These are phyloP conservation scores for Podospora anserina DNA, from an alignment of 495 filamentous ascomycete genomes.

Conservation along the genomic window DNA sequence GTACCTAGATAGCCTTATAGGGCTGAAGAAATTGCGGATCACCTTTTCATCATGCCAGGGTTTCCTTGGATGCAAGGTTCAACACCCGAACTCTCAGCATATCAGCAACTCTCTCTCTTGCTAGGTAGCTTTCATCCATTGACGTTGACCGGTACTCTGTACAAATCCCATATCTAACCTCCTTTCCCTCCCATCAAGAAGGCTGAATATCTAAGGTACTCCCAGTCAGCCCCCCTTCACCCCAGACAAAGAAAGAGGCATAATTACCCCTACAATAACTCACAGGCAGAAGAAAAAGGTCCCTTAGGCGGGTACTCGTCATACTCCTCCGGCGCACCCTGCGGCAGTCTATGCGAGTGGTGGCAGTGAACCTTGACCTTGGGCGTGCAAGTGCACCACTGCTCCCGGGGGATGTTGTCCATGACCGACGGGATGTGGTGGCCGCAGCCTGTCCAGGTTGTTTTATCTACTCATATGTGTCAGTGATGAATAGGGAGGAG, in stretches of 20 bases:
- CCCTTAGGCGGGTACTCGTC: neutral
- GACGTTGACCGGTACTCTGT: too few relatives aligned
- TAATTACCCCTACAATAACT: neutral
- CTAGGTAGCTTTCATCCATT: too few relatives aligned
- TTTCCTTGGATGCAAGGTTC: too few relatives aligned
- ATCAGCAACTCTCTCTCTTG: too few relatives aligned
- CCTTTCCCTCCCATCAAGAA: too few relatives aligned
- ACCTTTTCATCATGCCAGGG: neutral
- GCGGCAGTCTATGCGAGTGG: neutral
- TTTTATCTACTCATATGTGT: conserved; percentile 50
- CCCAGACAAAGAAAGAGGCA: neutral
- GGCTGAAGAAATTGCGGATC: neutral
- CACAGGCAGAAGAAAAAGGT: neutral
- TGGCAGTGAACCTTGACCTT: conserved; percentile 24
- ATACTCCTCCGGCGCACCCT: neutral
- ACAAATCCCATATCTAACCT: too few relatives aligned
- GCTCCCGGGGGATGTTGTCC: conserved; percentile 54
- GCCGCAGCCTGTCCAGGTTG: conserved; percentile 71
- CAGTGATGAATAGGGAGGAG: neutral
- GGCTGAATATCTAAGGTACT: too few relatives aligned
- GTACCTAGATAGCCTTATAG: too few relatives aligned
- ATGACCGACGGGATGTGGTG: conserved; percentile 64
- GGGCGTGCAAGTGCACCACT: conserved; percentile 64
- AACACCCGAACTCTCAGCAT: too few relatives aligned
- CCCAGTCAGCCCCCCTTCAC: too few relatives aligned